phyloP scores from a whole-genome alignment of 495 filamentous ascomycete species.

The Parathielavia appendiculata region DNA sequence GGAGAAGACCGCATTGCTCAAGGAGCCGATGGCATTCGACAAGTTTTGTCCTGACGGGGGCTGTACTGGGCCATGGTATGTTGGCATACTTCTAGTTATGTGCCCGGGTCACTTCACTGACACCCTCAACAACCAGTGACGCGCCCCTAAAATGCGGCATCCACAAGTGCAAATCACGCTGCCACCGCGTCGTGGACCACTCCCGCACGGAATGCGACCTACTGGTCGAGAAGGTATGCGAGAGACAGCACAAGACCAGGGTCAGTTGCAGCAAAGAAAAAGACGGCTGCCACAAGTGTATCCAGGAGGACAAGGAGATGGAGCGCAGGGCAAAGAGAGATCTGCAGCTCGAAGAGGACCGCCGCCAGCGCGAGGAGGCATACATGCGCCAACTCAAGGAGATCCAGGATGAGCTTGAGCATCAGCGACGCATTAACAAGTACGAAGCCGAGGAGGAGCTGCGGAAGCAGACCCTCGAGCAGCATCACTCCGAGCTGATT shows the following conservation, averaged over 20 bases:
- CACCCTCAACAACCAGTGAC: slow-evolving; percentile 37
- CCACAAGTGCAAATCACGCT: slow-evolving; percentile 57
- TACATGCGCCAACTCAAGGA: slow-evolving; percentile 50
- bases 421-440: slow-evolving; percentile 44
- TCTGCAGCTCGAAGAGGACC: slow-evolving; percentile 49
- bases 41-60: slow-evolving; percentile 65
- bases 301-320: slow-evolving; percentile 44
- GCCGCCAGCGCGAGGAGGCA: slow-evolving; percentile 44
- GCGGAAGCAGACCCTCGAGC: slow-evolving; percentile 43
- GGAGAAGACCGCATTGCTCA: slow-evolving; percentile 42
- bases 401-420: slow-evolving; percentile 54
- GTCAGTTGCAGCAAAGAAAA: slow-evolving; percentile 31
- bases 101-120: neutral
- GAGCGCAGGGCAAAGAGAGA: slow-evolving; percentile 46
- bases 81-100: neutral
- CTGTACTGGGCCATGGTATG: slow-evolving; percentile 62
- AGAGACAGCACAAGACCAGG: slow-evolving; percentile 46
- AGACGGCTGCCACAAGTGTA: slow-evolving; percentile 45
- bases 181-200: slow-evolving; percentile 64
- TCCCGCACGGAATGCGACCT: slow-evolving; percentile 55
- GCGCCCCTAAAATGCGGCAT: slow-evolving; percentile 54
- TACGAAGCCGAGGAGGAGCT: slow-evolving; percentile 44
- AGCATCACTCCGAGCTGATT: slow-evolving; percentile 30
- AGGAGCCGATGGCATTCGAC: slow-evolving; percentile 52
- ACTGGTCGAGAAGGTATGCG: slow-evolving; percentile 46